These are phyloP conservation scores for Lichtheimia hyalospora DNA, from an alignment of 371 early-diverging fungal species.

Conservation along the genomic window DNA sequence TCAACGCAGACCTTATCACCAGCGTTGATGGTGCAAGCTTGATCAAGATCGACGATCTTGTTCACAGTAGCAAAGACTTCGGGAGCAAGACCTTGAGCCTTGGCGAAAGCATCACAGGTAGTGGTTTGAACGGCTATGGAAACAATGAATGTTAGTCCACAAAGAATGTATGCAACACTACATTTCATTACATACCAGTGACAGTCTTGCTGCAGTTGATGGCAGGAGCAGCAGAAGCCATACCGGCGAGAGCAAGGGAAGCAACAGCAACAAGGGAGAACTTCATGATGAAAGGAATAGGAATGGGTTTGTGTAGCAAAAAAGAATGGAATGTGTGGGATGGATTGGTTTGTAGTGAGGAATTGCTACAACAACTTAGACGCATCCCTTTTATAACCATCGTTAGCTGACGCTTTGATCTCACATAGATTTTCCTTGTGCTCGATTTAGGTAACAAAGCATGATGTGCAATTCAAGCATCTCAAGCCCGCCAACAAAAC, in stretches of 20 bases:
- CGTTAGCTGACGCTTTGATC: background rate
- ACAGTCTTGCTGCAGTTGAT: background rate
- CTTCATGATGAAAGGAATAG: slow-evolving; percentile 13
- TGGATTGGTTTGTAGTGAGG: background rate
- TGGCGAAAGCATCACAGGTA: background rate
- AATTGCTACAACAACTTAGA: background rate
- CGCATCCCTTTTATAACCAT: background rate
- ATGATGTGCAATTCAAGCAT: slow-evolving; percentile 8
- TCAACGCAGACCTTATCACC: slow-evolving; percentile 1
- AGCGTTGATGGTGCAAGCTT: background rate
- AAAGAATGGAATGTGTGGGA: slow-evolving; percentile 12
- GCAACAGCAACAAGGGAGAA: slow-evolving; percentile 13
- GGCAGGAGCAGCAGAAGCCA: slow-evolving; percentile 7
- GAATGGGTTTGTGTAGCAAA: slow-evolving; percentile 1
- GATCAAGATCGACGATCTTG: background rate
- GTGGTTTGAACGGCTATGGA: background rate
- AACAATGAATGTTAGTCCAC: background rate
- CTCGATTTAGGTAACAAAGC: slow-evolving; percentile 10
- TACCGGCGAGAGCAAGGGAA: slow-evolving; percentile 12
- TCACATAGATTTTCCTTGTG: background rate
- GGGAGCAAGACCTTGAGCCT: background rate
- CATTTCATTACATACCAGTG: background rate
- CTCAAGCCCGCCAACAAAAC: background rate
- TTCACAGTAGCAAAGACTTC: background rate
- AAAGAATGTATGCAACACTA: background rate